Evolutionary conservation across 495 filamentous ascomycete genomes (phyloP).

Genomic region (Daldinia grandis): DNA sequence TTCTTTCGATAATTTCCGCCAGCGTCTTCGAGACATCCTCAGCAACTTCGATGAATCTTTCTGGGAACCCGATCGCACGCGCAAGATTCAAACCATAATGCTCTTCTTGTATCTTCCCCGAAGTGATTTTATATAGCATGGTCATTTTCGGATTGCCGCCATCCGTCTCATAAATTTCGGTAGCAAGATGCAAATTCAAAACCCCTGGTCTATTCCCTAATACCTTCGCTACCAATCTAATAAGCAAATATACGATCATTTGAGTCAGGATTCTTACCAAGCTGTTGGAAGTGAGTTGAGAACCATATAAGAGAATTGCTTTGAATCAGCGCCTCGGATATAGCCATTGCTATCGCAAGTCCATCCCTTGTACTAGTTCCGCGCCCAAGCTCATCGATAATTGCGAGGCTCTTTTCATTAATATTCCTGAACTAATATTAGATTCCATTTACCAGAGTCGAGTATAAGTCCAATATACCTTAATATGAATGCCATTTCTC

Average conservation of each 20-base stretch:
- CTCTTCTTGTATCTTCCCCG: slow-evolving; percentile 73
- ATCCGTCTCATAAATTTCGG: slow-evolving; percentile 63
- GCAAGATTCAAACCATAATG: slow-evolving; percentile 86
- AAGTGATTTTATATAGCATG: slow-evolving; percentile 83
- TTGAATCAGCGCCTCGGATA: slow-evolving; percentile 85
- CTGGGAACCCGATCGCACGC: slow-evolving; percentile 75
- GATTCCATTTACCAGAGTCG: slow-evolving; percentile 33
- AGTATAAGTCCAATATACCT: slow-evolving; percentile 59
- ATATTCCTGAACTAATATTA: slow-evolving; percentile 62
- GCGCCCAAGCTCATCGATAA: slow-evolving; percentile 92
- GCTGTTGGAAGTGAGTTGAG: slow-evolving; percentile 87
- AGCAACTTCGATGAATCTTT: slow-evolving; percentile 71
- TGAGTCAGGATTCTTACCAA: slow-evolving; percentile 53
- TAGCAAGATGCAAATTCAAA: slow-evolving; percentile 80
- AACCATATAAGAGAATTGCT: slow-evolving; percentile 86
- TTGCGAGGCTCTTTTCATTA: slow-evolving; percentile 75
- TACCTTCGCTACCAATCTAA: slow-evolving; percentile 63
- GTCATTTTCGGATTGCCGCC: slow-evolving; percentile 65
- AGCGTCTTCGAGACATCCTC: slow-evolving; percentile 69
- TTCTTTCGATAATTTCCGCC: slow-evolving; percentile 57
- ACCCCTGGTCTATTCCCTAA: slow-evolving; percentile 77
- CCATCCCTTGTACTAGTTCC: slow-evolving; percentile 92
- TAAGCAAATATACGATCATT: not conserved
- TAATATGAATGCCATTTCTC: slow-evolving; percentile 92
- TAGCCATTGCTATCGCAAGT: slow-evolving; percentile 84